phyloP scores from a whole-genome alignment of 257 asterid species.

The Fraxinus americana region DNA sequence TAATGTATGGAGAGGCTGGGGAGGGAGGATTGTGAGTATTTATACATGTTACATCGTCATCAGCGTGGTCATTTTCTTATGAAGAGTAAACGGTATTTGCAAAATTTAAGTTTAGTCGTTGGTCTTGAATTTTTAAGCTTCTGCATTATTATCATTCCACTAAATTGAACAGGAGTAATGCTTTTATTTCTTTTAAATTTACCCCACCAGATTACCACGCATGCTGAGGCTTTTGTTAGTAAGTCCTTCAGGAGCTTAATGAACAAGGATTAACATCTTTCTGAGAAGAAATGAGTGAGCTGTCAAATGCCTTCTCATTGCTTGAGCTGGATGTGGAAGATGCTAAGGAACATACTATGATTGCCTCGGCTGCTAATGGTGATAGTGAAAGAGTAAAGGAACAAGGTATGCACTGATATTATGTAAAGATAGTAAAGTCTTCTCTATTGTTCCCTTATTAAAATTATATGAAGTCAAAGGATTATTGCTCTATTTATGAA shows the following conservation, averaged over 20 bases:
- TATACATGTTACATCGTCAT: neutral
- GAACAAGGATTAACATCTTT: constrained; percentile 17
- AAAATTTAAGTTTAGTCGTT: constrained; percentile 24
- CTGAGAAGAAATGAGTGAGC: constrained; percentile 50
- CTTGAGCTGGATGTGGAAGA: constrained; percentile 68
- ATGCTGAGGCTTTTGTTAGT: constrained; percentile 1
- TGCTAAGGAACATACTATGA: constrained; percentile 24
- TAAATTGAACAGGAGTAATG: constrained; percentile 6
- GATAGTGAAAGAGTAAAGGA: constrained; percentile 26
- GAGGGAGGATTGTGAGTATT: neutral
- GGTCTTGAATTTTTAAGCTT: constrained; percentile 15
- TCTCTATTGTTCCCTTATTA: neutral
- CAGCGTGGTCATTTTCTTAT: neutral
- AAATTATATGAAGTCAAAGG: neutral
- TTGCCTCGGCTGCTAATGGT: constrained; percentile 27
- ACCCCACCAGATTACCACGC: neutral
- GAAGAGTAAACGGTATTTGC: neutral
- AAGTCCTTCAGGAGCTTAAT: constrained; percentile 29
- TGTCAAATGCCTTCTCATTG: constrained; percentile 69
- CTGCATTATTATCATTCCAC: neutral
- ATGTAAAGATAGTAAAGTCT: neutral
- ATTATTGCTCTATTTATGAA: neutral
- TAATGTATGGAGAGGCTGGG: neutral
- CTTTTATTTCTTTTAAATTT: neutral
- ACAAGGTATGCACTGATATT: constrained; percentile 28